A percentile compares a stretch with the other conserved stretches of the same genome.
Evolutionary conservation across 768 basidiomycete species (phyloP).

Genomic region (Gautieria morchelliformis): DNA sequence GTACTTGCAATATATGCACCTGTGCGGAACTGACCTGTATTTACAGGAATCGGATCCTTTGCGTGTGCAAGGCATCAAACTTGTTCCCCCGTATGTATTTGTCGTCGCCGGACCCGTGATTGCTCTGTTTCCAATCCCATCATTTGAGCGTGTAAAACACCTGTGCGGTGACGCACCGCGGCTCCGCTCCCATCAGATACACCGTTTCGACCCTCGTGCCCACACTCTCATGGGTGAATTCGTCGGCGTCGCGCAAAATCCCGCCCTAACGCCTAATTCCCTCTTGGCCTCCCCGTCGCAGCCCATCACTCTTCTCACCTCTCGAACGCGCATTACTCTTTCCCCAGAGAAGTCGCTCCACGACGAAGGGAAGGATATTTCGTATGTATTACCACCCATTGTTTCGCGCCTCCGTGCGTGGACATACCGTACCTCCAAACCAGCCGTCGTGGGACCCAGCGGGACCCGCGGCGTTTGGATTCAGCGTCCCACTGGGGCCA

Average conservation of each 20-base stretch:
- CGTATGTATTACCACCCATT: constrained; percentile 1
- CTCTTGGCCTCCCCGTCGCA: not conserved
- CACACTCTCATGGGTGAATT: constrained; percentile 5
- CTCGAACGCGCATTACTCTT: constrained; percentile 3
- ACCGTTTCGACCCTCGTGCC: constrained; percentile 4
- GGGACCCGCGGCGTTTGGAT: constrained; percentile 8
- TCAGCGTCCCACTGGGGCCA: constrained; percentile 2
- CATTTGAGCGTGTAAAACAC: constrained; percentile 3
- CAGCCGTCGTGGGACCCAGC: constrained; percentile 2
- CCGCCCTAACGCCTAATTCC: not conserved
- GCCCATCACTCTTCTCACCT: constrained; percentile 3
- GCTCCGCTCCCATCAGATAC: not conserved
- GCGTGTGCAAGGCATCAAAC: constrained; percentile 8
- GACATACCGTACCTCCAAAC: constrained; percentile 4
- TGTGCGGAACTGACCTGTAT: not conserved
- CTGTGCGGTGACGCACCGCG: constrained; percentile 8
- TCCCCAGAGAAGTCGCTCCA: not conserved
- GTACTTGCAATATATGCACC: not conserved
- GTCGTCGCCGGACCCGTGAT: constrained; percentile 6
- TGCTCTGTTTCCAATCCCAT: constrained; percentile 3
- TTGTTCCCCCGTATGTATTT: constrained; percentile 3
- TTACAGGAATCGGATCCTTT: constrained; percentile 1
- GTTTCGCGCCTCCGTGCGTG: constrained; percentile 7
- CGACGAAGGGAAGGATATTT: not conserved
- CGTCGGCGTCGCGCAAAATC: constrained; percentile 1